These are phyloP conservation scores for Cladosporium austrohemisphaericum DNA, from an alignment of 2,329 filamentous ascomycete genomes.

Conservation along the genomic window DNA sequence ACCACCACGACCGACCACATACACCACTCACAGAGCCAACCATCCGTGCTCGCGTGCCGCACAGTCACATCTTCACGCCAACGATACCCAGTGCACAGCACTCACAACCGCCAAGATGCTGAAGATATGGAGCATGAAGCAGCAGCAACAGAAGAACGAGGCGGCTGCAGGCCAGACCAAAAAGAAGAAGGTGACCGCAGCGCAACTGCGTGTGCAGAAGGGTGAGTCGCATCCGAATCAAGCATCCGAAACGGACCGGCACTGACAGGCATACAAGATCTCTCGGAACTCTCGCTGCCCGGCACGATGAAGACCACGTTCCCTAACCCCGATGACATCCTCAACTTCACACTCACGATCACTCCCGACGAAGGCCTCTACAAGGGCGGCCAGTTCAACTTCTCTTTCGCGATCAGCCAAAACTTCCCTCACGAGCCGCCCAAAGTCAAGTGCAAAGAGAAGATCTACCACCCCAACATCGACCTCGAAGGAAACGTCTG, in stretches of 20 bases:
- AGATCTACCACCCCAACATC: conserved; percentile 99
- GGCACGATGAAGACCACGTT: conserved; percentile 78
- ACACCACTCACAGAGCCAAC: neutral
- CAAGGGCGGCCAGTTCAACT: conserved; percentile 80
- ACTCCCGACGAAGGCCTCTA: conserved; percentile 86
- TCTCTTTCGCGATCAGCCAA: conserved; percentile 87
- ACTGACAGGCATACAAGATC: conserved; percentile 51
- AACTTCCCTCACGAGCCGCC: conserved; percentile 97
- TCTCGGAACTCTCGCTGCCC: conserved; percentile 75
- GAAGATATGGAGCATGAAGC: conserved; percentile 98
- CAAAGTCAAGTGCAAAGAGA: conserved; percentile 94
- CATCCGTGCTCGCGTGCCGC: conserved; percentile 6
- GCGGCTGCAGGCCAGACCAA: conserved; percentile 71
- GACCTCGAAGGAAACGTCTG: conserved; percentile 97
- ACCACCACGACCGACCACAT: neutral
- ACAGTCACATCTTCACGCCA: conserved; percentile 3
- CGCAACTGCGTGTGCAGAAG: conserved; percentile 92
- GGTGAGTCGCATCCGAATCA: conserved; percentile 51
- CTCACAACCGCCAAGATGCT: conserved; percentile 64
- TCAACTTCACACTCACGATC: conserved; percentile 78
- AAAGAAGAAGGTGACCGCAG: conserved; percentile 98
- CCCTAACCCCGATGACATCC: conserved; percentile 77
- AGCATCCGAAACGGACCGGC: neutral
- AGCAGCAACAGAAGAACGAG: conserved; percentile 93
- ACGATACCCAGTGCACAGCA: conserved; percentile 7